Base-by-base conservation (phyloP, 306 rosid species). In the Cotoneaster glaucophyllus region DNA sequence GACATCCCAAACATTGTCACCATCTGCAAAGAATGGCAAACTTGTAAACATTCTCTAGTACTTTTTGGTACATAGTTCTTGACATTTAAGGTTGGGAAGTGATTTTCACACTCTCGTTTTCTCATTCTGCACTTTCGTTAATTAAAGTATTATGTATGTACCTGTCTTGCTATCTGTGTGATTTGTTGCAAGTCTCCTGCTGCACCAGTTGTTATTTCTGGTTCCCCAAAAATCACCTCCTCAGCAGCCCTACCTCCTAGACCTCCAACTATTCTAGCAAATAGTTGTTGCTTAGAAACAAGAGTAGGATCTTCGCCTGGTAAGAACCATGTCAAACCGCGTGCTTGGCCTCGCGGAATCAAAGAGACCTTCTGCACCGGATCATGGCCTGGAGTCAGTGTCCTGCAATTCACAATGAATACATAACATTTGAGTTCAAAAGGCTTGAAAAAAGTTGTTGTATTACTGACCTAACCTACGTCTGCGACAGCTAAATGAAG, bases 1-100 rank as follows among this genome's bases (percentile, higher is more conserved):
- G 95, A 91, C 97, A 91, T 91, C 28, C 95, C 97, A 85, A 72
- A 89, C 77, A 29, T 78, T 73, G 97, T 91, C 14, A 91, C 93
- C 97, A 91, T 91, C 88, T 87, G 91, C 56, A 24, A 6, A 29
- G n/a, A 4, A 22, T 6, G 48, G 45, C 1, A 34, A 44, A 6
- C 15, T 24, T n/a, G 25, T 39, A 19, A 54, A 3, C 13, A 11
- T 70, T 24, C 37, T 45, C 4, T 15, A 2, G 1, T 24, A 44
- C 24, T 22, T 14, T 17, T 17, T 69, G 31, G 62, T 70, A 21
- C 4, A 48, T 50, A 19, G 44, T 21, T 50, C 44, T 70, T 50
- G 28, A 57, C 14, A 57, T 5, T 53, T 52, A 52, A 52, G 11
- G 9, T 2, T 41, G 3, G 44, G 12, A 9, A 41, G 44, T 9